Conservation (phyloP, 2,329 filamentous ascomycete genomes). For the Penicillium sclerotiorum region DNA sequence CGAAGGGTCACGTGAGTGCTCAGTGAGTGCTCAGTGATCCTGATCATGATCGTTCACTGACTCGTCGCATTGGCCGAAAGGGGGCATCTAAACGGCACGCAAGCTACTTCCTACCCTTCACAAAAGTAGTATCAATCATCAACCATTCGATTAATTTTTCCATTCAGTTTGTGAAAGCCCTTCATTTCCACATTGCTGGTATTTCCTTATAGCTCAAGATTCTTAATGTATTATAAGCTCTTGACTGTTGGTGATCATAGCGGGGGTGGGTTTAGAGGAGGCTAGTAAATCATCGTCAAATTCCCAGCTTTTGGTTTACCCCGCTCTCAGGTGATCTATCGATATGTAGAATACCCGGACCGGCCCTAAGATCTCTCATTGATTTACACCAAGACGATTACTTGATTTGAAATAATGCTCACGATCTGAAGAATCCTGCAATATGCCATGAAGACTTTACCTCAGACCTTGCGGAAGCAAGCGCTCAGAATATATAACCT, state of each 20-base stretch:
- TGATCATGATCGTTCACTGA: background rate
- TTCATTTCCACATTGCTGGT: too few relatives aligned
- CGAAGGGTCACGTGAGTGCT: background rate
- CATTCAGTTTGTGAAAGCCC: background rate
- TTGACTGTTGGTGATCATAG: background rate
- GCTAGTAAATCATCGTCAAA: background rate
- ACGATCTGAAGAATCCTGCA: too few relatives aligned
- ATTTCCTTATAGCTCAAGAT: too few relatives aligned
- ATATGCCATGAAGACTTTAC: slow-evolving; percentile 2
- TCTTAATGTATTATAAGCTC: too few relatives aligned
- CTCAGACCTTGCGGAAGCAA: slow-evolving; percentile 6
- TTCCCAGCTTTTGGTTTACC: background rate
- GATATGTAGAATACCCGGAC: too few relatives aligned
- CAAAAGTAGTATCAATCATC: background rate
- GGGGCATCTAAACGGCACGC: background rate
- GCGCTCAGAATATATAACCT: background rate
- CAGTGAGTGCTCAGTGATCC: background rate
- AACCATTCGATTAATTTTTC: background rate
- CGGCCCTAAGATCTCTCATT: too few relatives aligned
- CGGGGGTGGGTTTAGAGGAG: background rate
- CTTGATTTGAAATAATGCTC: too few relatives aligned
- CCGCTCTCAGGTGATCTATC: too few relatives aligned
- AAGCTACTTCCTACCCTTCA: background rate
- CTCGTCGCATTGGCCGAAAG: background rate
- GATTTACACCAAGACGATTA: too few relatives aligned